These are phyloP conservation scores for Yamadazyma sp. DNA, from an alignment of 1,139 yeast species.

Conservation along the genomic window DNA sequence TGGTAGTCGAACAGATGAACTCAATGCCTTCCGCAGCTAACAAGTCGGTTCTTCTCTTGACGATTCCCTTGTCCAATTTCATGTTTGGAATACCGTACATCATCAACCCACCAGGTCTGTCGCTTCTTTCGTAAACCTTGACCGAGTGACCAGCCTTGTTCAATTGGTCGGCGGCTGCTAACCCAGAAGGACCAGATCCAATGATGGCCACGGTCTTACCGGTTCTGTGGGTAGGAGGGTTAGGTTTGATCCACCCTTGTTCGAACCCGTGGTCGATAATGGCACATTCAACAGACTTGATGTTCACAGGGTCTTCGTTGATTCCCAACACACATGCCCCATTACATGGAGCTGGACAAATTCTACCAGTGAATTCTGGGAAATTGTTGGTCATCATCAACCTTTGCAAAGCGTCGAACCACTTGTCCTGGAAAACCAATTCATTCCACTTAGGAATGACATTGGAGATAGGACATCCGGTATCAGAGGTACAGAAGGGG, in stretches of 20 bases:
- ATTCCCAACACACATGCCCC: constrained; percentile 97
- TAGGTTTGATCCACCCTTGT: constrained; percentile 93
- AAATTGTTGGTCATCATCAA: constrained; percentile 94
- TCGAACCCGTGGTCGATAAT: constrained; percentile 95
- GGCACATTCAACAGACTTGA: constrained; percentile 93
- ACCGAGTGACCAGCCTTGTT: constrained; percentile 94
- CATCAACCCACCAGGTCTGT: constrained; percentile 93
- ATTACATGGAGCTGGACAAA: constrained; percentile 99
- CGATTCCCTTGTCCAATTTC: constrained; percentile 93
- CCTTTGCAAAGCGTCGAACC: constrained; percentile 93
- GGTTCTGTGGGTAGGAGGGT: constrained; percentile 76
- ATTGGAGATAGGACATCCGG: constrained; percentile 97
- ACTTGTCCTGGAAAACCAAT: constrained; percentile 89
- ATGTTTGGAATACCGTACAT: constrained; percentile 99
- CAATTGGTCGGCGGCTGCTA: constrained; percentile 94
- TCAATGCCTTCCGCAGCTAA: constrained; percentile 88
- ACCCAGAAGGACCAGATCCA: constrained; percentile 98
- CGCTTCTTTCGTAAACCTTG: constrained; percentile 89
- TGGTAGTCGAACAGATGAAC: constrained; percentile 71
- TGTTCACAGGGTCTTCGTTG: constrained; percentile 93
- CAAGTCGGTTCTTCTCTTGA: constrained; percentile 89
- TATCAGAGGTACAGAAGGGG: constrained; percentile 97
- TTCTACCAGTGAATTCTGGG: constrained; percentile 98
- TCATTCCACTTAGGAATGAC: constrained; percentile 98
- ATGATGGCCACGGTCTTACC: constrained; percentile 83